phyloP scores from a whole-genome alignment of 2,329 filamentous ascomycete genomes.

The Orbilia blumenaviensis region DNA sequence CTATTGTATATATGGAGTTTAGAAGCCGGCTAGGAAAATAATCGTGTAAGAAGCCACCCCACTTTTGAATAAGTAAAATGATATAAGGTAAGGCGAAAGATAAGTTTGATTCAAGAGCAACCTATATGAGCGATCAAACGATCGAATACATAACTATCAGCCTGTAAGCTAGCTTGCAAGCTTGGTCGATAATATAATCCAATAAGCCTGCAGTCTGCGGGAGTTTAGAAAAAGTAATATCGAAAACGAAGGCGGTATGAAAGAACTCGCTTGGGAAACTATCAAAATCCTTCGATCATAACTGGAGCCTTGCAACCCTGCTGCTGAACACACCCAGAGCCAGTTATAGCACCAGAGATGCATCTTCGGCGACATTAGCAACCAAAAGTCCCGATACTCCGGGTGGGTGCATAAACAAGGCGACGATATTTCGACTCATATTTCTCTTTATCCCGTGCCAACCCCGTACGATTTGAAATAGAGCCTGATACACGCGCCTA shows the following conservation, averaged over 20 bases:
- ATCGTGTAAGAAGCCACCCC: too few species aligned
- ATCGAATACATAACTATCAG: background rate
- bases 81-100: background rate
- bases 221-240: too few species aligned
- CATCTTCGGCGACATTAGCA: constrained; percentile 18
- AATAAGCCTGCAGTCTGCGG: too few species aligned
- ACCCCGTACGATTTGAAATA: constrained; percentile 9
- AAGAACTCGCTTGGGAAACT: background rate
- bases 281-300: constrained; percentile 23
- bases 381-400: background rate
- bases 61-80: background rate
- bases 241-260: background rate
- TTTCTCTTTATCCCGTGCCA: background rate
- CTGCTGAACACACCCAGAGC: too few species aligned
- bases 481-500: background rate
- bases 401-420: constrained; percentile 21
- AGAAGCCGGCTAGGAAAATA: background rate
- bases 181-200: background rate
- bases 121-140: constrained; percentile 36
- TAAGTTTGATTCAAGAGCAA: constrained; percentile 13
- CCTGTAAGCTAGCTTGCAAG: background rate
- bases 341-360: too few species aligned
- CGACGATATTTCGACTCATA: constrained; percentile 29
- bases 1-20: background rate
- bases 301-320: constrained; percentile 33